Conservation (phyloP, 192 early-diverging fungal genomes). For the Entophlyctis helioformis region DNA sequence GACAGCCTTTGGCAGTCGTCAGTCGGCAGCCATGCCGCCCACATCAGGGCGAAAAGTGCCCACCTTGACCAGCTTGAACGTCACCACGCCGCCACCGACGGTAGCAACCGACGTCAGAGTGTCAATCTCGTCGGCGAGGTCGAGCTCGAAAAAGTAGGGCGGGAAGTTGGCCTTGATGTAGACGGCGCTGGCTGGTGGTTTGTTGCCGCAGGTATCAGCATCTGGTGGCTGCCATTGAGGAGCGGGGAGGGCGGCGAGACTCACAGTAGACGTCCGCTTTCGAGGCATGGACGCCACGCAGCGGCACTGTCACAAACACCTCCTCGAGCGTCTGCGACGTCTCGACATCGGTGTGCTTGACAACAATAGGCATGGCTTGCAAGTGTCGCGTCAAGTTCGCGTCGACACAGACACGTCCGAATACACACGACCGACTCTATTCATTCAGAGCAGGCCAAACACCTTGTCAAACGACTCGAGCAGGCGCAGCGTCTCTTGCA, state of each 20-base stretch:
- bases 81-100: conserved; percentile 23
- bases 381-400: too few species aligned
- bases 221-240: too few species aligned
- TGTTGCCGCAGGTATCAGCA: too few species aligned
- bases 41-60: too few species aligned
- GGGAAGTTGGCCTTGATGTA: conserved; percentile 42
- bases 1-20: too few species aligned
- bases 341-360: conserved; percentile 25
- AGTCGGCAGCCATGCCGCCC: too few species aligned
- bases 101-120: conserved; percentile 17
- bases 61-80: conserved; percentile 31
- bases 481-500: conserved; percentile 9
- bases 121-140: conserved; percentile 22
- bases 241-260: too few species aligned
- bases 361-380: conserved; percentile 34
- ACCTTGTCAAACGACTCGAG: conserved; percentile 16
- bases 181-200: conserved; percentile 25
- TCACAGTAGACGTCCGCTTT: conserved; percentile 37
- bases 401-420: too few species aligned
- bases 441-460: too few species aligned
- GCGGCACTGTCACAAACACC: conserved; percentile 26
- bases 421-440: too few species aligned
- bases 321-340: conserved; percentile 1
- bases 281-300: conserved; percentile 17
- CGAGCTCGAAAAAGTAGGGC: conserved; percentile 41